Evolutionary conservation across 805 yeast species (phyloP), one percentile per base, ranked within the genome.

Genomic region (Nakazawaea sp.): DNA sequence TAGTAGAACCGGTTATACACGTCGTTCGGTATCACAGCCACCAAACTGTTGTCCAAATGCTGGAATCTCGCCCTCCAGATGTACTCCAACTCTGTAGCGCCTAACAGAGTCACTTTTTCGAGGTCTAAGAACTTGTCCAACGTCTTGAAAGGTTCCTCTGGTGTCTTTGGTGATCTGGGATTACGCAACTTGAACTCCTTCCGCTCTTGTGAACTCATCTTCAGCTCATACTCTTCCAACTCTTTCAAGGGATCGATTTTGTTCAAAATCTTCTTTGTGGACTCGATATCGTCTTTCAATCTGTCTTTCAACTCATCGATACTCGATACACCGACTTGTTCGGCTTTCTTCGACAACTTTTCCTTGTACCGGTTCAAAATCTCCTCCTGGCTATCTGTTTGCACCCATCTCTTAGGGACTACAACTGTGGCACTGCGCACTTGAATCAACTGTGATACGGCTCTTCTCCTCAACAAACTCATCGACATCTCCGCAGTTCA

Each of bases 41-140:
- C 70, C 43, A 92, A 52, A 7, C 78, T 58, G 32, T 75, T 61
- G 5, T 76, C 79, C 41, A 72, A 73, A 41, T 59, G 56, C 30
- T 73, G 72, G 61, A 89, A 89, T 46, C 96, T 72, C 0, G 95
- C 87, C 54, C 85, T 78, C 98, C 98, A 92, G 15, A 92, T 61
- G 48, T 72, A 70, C 49, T 84, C 94, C 35, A 90, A 64, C 49
- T 86, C 94, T 43, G 71, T 67, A 3, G 56, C 48, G 0, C 75
- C 70, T 36, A 89, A 69, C 4, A 64, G 68, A 33, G 59, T 42
- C 33, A 86, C 46, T 55, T 87, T 89, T 1, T 72, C 82, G 6
- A 76, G 64, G 38, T 85, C 88, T 28, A 92, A 56, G 55, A 66
- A 90, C 1, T 89, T 75, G 31, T 70, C 66, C 36, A 92, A 63